phyloP scores from a whole-genome alignment of 345 rosid species.

The Lagerstroemia speciosa region DNA sequence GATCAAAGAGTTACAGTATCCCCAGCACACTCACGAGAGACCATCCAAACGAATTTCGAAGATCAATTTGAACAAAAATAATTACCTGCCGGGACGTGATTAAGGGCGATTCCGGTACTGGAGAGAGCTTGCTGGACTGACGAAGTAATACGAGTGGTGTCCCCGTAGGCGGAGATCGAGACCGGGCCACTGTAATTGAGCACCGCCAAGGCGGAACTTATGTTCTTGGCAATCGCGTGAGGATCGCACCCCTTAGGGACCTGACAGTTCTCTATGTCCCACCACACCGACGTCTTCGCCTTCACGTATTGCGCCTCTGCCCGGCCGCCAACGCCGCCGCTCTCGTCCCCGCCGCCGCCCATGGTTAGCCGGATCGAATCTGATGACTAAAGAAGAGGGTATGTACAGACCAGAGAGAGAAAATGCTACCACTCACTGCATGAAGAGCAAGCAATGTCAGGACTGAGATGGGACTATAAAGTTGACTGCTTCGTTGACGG shows the following conservation, averaged over 20 bases:
- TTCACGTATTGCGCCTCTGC: constrained; percentile 35
- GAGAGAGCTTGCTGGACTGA: constrained; percentile 33
- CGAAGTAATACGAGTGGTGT: constrained; percentile 29
- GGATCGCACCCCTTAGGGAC: constrained; percentile 35
- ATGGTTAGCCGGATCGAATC: neutral
- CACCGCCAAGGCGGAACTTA: constrained; percentile 34
- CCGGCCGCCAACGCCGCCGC: constrained; percentile 10
- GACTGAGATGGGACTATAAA: neutral
- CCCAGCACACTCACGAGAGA: too few species aligned
- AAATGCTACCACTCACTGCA: neutral
- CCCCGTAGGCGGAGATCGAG: constrained; percentile 41
- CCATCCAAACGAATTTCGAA: neutral
- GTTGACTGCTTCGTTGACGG: neutral
- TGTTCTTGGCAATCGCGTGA: constrained; percentile 41
- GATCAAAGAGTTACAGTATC: too few species aligned
- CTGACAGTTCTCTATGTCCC: constrained; percentile 46
- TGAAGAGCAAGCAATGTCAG: neutral
- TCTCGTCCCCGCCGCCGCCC: constrained; percentile 9
- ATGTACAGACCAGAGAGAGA: neutral
- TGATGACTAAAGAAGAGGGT: neutral
- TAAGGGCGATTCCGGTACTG: constrained; percentile 32
- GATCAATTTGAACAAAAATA: neutral
- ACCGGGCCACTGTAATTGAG: constrained; percentile 35
- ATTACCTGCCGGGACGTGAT: constrained; percentile 39
- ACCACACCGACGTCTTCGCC: constrained; percentile 43